phyloP scores from a whole-genome alignment of 129 eudicot genomes.

The Flaveria trinervia region DNA sequence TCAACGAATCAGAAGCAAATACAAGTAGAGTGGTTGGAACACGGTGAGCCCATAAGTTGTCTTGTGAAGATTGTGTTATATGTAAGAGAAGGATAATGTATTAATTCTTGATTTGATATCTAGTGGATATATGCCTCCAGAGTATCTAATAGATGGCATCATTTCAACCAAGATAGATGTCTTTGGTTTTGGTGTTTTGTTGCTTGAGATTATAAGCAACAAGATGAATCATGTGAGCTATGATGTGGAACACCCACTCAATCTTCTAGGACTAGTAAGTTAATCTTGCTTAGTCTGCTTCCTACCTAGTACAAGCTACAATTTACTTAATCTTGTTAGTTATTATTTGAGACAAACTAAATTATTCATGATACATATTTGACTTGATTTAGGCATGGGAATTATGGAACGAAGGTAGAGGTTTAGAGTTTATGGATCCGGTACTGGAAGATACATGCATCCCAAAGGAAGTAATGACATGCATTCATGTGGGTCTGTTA shows the following conservation, averaged over 20 bases:
- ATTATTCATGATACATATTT: neutral
- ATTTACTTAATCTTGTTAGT: no score
- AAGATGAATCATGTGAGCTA: conserved; percentile 33
- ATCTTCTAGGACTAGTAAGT: conserved; percentile 35
- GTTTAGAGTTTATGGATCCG: conserved; percentile 34
- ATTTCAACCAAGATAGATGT: conserved; percentile 35
- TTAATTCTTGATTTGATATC: conserved; percentile 13
- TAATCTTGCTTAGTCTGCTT: neutral
- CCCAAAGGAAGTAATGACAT: conserved; percentile 37
- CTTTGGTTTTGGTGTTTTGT: conserved; percentile 35
- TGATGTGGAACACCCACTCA: conserved; percentile 33
- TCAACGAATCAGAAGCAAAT: conserved; percentile 31
- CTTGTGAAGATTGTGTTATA: neutral
- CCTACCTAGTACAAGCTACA: no score
- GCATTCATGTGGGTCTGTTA: conserved; percentile 40
- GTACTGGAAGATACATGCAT: conserved; percentile 27
- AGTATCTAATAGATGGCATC: conserved; percentile 29
- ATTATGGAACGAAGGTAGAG: conserved; percentile 37
- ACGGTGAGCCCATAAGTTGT: conserved; percentile 23
- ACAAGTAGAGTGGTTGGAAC: conserved; percentile 41
- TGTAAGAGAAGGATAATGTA: neutral
- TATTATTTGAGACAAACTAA: neutral
- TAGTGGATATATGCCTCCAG: conserved; percentile 40
- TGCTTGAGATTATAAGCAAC: conserved; percentile 36
- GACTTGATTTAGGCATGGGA: conserved; percentile 32